phyloP scores from a whole-genome alignment of 1,139 yeast species.

The Pichiaceae sp. region DNA sequence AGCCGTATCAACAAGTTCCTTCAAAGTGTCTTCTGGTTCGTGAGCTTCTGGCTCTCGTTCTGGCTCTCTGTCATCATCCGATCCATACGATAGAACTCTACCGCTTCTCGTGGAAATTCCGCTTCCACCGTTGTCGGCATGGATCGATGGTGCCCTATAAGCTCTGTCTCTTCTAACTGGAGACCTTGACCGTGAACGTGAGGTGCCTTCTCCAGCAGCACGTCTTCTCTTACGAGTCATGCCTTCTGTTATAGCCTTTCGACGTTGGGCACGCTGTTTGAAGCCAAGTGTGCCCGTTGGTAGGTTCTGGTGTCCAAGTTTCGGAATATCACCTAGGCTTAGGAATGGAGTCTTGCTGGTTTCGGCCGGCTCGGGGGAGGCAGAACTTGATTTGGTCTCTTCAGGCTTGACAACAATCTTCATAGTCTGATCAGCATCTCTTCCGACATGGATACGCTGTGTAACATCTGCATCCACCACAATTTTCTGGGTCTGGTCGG shows the following conservation, averaged over 20 bases:
- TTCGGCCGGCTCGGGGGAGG: not conserved
- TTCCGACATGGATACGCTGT: not conserved
- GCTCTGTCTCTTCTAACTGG: slow-evolving; percentile 17
- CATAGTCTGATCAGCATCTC: not conserved
- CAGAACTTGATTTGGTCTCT: not conserved
- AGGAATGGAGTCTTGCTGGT: not conserved
- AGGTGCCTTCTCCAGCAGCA: not conserved
- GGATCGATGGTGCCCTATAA: slow-evolving; percentile 11
- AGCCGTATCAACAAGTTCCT: slow-evolving; percentile 13
- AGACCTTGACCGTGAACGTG: slow-evolving; percentile 18
- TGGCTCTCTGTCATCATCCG: slow-evolving; percentile 13
- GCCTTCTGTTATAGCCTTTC: slow-evolving; percentile 1
- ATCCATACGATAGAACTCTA: slow-evolving; percentile 20
- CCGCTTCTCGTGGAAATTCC: slow-evolving; percentile 19
- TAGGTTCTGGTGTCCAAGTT: not conserved
- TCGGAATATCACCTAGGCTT: slow-evolving; percentile 1
- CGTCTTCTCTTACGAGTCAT: not conserved
- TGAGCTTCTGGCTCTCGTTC: not conserved
- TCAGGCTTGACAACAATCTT: not conserved
- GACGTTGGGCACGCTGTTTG: not conserved
- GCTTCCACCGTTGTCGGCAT: slow-evolving; percentile 12
- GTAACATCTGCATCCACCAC: not conserved
- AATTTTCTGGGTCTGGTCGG: not conserved
- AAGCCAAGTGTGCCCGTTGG: not conserved
- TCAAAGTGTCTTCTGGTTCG: slow-evolving; percentile 7